Base-by-base conservation (phyloP, 768 basidiomycete genomes). In the Russula brevipes region DNA sequence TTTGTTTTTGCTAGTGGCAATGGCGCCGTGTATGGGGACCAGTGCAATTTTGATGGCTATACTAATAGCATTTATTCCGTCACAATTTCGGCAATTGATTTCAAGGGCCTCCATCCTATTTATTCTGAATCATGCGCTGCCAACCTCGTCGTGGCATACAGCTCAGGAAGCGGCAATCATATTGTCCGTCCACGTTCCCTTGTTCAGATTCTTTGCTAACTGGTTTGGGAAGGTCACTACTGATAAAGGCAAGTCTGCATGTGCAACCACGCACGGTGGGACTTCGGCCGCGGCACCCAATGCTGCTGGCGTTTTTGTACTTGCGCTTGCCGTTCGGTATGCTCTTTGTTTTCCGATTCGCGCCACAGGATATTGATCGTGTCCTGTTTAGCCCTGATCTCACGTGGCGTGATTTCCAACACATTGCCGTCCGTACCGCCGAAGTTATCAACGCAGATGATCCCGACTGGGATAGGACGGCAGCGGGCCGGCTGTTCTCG, bases 1-100 rank as follows among this genome's bases (percentile, higher is more conserved):
- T 98, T 90, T 68, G 97, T 99, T 33, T 99, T 98, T 71, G 97
- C 97, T 4, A 94, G 92, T 58, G 97, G 97, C 0, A 99, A 99
- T 72, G 97, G 97, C 8, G 97, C 93, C 36, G 82, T 82, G 8
- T 81, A 82, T 59, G 92, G 89, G 17, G 97, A 99, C 71, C 96
- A 98, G 73, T 99, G 97, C 79, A 99, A 99, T 73, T 98, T 99
- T 71, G 96, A 98, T 69, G 97, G 97, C 7, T 99, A 99, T 73
- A 99, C 97, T 12, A 99, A 99, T 72, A 92, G 89, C 70, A 95
- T 98, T 62, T 98, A 92, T 75, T 92, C 91, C 7, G 85, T 99
- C 47, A 99, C 97, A 0, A 93, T 99, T 35, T 87, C 94, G n/a
- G 92, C 97, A 0, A 81, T 98, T 63, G 97, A 98, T 70, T 85